Conservation (phyloP, 1,284 basidiomycete species). For the Puccinia horiana region DNA sequence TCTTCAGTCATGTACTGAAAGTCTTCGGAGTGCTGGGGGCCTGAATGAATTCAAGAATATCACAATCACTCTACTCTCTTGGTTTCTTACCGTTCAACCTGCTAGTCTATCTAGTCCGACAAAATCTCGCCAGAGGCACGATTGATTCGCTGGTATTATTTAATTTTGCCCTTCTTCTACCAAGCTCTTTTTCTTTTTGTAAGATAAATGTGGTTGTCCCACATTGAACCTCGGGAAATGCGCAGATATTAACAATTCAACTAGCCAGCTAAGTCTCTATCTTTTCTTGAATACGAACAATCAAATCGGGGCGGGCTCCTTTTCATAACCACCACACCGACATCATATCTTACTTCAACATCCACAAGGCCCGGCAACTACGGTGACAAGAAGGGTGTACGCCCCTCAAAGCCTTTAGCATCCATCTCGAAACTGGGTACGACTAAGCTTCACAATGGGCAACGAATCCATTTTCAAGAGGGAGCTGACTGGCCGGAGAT, state of each 20-base stretch:
- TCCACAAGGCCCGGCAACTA: background rate
- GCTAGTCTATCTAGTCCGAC: background rate
- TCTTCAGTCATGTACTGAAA: background rate
- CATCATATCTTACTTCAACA: background rate
- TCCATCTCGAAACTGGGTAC: background rate
- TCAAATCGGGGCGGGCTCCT: constrained; percentile 21
- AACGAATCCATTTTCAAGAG: background rate
- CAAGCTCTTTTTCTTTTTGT: background rate
- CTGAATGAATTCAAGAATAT: background rate
- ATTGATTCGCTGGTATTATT: background rate
- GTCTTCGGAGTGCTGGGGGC: background rate
- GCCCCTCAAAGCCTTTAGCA: background rate
- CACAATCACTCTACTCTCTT: background rate
- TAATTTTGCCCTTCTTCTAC: background rate
- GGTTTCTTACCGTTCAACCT: background rate
- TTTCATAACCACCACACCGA: background rate
- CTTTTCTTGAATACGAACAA: background rate
- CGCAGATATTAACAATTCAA: background rate
- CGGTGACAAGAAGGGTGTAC: background rate
- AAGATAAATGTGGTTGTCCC: background rate
- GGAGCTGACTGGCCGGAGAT: constrained; percentile 30
- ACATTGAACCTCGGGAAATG: constrained; percentile 1
- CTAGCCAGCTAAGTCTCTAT: background rate
- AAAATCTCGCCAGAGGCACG: background rate
- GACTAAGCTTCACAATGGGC: background rate